phyloP scores from a whole-genome alignment of 2,329 filamentous ascomycete genomes.

The Rhynchosporium graminicola region DNA sequence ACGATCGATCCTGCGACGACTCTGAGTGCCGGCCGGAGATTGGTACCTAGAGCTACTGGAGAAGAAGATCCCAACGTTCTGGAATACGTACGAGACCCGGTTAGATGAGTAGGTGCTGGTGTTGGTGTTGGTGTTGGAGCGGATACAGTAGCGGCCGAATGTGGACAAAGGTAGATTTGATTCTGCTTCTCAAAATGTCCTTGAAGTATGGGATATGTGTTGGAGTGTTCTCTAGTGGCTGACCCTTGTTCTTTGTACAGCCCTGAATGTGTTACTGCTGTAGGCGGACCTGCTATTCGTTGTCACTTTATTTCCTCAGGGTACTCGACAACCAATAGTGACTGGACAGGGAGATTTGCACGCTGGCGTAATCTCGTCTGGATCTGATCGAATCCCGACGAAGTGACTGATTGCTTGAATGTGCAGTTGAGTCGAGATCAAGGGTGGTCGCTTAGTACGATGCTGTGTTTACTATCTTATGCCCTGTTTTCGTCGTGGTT shows the following conservation, averaged over 20 bases:
- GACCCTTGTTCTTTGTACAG: conserved; percentile 6
- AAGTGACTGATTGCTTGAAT: not conserved
- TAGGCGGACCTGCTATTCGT: conserved; percentile 10
- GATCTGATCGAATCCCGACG: not conserved
- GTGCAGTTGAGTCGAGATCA: not conserved
- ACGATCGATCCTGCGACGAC: not conserved
- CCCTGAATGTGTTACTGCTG: not conserved
- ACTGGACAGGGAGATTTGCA: conserved; percentile 3
- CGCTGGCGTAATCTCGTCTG: conserved; percentile 12
- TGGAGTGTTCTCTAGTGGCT: not conserved
- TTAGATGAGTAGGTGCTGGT: not conserved
- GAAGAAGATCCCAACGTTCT: conserved; percentile 1
- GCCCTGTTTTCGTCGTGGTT: not conserved
- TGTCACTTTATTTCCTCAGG: conserved; percentile 3
- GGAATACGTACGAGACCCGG: not conserved
- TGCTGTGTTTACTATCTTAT: not conserved
- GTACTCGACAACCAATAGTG: conserved; percentile 9
- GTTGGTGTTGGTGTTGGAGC: too few species aligned
- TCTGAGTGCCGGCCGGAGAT: not conserved
- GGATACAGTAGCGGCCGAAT: too few species aligned
- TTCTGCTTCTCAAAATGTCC: too few species aligned
- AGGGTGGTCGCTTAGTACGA: not conserved
- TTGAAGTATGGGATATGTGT: not conserved
- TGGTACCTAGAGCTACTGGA: too few species aligned
- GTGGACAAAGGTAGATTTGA: too few species aligned